Conservation (phyloP, 192 early-diverging fungal species). For the Chytriomyces sp. region DNA sequence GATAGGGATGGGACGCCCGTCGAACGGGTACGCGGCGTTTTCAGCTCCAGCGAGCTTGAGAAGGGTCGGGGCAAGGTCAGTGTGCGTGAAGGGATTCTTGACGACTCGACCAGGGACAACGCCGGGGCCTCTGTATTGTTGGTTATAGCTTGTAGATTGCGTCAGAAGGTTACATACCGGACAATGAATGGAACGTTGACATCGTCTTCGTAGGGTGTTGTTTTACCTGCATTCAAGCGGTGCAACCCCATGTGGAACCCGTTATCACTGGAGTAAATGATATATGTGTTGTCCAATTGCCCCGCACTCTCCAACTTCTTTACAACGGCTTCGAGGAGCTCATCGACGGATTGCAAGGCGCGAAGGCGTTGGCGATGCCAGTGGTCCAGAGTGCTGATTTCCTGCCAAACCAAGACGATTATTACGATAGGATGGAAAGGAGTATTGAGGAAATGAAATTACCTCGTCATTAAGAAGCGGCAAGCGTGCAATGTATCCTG, state of each 20-base stretch:
- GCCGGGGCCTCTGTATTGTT: conserved; percentile 54
- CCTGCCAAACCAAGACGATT: too few species aligned
- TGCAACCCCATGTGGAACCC: conserved; percentile 71
- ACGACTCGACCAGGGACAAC: conserved; percentile 52
- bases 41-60: conserved; percentile 53
- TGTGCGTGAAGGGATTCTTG: conserved; percentile 50
- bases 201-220: conserved; percentile 64
- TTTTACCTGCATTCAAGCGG: conserved; percentile 64
- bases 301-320: conserved; percentile 42
- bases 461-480: conserved; percentile 37
- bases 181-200: conserved; percentile 53
- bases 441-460: background rate
- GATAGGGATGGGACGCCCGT: conserved; percentile 61
- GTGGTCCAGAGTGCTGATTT: conserved; percentile 36
- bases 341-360: conserved; percentile 57
- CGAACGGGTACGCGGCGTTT: conserved; percentile 46
- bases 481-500: conserved; percentile 52
- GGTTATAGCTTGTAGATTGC: background rate
- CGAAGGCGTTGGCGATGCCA: conserved; percentile 48
- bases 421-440: too few species aligned
- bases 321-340: conserved; percentile 58
- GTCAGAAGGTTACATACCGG: background rate
- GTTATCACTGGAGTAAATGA: conserved; percentile 69
- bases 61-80: conserved; percentile 65
- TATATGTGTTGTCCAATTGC: conserved; percentile 54